These are phyloP conservation scores for Jacaranda copaia DNA, from an alignment of 257 asterid species.

Conservation along the genomic window DNA sequence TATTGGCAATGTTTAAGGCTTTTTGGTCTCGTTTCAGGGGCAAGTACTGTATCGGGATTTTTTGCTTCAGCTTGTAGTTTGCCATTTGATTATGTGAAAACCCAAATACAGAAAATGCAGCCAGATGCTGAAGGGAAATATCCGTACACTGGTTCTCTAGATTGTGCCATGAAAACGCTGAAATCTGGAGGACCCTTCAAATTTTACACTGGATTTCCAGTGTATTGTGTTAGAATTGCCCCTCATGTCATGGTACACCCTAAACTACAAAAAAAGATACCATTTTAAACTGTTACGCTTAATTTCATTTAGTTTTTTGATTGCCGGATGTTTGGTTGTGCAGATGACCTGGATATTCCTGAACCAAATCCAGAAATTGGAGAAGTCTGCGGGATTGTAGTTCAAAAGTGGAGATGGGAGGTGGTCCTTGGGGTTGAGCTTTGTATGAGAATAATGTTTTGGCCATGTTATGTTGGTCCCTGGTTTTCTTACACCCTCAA, in stretches of 20 bases:
- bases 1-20: background rate
- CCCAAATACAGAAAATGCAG: slow-evolving; percentile 97
- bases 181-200: slow-evolving; percentile 88
- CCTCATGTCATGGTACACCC: slow-evolving; percentile 95
- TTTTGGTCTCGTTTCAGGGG: slow-evolving; percentile 57
- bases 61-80: slow-evolving; percentile 94
- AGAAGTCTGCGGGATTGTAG: slow-evolving; percentile 69
- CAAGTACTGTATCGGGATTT: slow-evolving; percentile 89
- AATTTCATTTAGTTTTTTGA: background rate
- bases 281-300: background rate
- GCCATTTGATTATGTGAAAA: slow-evolving; percentile 92
- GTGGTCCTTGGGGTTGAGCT: slow-evolving; percentile 29
- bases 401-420: slow-evolving; percentile 21
- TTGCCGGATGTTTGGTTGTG: slow-evolving; percentile 21
- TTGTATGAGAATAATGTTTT: slow-evolving; percentile 40
- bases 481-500: slow-evolving; percentile 35
- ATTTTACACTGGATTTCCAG: slow-evolving; percentile 95
- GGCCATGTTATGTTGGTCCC: slow-evolving; percentile 26
- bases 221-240: slow-evolving; percentile 91
- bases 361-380: slow-evolving; percentile 78
- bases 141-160: slow-evolving; percentile 88
- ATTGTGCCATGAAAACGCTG: slow-evolving; percentile 79
- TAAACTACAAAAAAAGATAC: too few relatives aligned
- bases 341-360: slow-evolving; percentile 99
- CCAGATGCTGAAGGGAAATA: slow-evolving; percentile 86